Base-by-base conservation (phyloP, 2,329 filamentous ascomycete genomes). In the Rosellinia necatrix region DNA sequence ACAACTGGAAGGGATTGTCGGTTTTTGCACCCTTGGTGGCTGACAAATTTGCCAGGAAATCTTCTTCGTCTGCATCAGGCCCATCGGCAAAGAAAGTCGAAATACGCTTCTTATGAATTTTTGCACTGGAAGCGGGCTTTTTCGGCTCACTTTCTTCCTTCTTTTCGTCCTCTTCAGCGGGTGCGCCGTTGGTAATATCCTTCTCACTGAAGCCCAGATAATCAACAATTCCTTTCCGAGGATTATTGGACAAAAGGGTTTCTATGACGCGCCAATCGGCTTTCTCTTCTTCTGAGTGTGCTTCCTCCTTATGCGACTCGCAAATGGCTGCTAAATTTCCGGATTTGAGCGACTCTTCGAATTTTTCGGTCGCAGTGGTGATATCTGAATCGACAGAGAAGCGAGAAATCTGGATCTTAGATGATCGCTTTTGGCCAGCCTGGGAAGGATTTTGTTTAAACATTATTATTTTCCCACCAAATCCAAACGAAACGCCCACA, bases 231-330 rank as follows among this genome's bases (percentile, higher is more conserved):
- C 90, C 87, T 71, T 89, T 88, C 37, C 92, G 86, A n/a, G 92
- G 89, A 68, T 93, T 92, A 25, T 89, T 86, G 3, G 90, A 88
- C 44, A 93, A 88, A 58, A 99, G 75, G 2, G 92, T 94, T 72
- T 94, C 87, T 72, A 99, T 91, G 32, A 97, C 91, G 63, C 89
- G 89, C 94, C 94, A 99, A 73, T 97, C 93, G 3, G 90, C 89
- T 78, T 92, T 97, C 71, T 97, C 94, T 63, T 96, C 91, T 1
- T 97, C 92, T 0, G 86, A 90, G 68, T 85, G 86, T 15, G 92
- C 88, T 59, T 86, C 78, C 22, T 86, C 78, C 59, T 92, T 87
- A 69, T 93, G 90, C 19, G 86, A 81, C 68, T 92, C 86, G 70
- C 92, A 97, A 58, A 99, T 90, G 37, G 80, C 80, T 4, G 82